Evolutionary conservation across 73 alveolate species (phyloP), one percentile per base, ranked within the genome.

Genomic region (Uronychia setigera): DNA sequence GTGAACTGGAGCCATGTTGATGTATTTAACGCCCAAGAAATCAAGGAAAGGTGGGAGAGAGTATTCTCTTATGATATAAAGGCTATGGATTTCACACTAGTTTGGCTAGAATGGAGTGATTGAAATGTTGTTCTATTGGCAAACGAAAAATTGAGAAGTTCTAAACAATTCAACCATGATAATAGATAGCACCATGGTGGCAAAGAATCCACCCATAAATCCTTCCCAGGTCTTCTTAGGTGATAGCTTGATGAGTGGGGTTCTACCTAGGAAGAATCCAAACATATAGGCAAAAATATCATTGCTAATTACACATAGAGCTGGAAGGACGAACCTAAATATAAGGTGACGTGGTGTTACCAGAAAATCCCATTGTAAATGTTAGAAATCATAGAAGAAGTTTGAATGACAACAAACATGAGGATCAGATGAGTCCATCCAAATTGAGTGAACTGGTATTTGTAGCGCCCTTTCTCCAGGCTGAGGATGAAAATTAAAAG

Each of bases 181-280:
- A 5, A 90, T 1, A 84, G 89, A 80, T 33, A 78, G 57, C 31
- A 82, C 46, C 67, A 87, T 77, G 28, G 96, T 91, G 26, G 89
- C 67, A 58, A 93, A 59, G 60, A 86, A 85, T 32, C 95, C 95
- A 29, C 99, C 99, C 1, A 96, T 94, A 82, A 97, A 98, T 26
- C 99, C 99, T 94, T 98, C 99, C 99, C 99, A 96, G 25, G 99
- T 98, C 92, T 98, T 98, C 77, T 97, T 98, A 19, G 99, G 99
- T 33, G 99, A 94, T 74, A 98, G 90, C 60, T 94, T 86, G 83
- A 97, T 96, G 60, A 98, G 91, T 26, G 95, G 96, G 27, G 99
- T 95, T 89, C 87, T 97, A 14, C 99, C 99, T 30, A 94, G 91
- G 84, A 91, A 76, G 81, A 94, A 91, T 33, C 99, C 99, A 93